Conservation (phyloP, 163 green algal genomes). For the Chlamydomonas reinhardtii region DNA sequence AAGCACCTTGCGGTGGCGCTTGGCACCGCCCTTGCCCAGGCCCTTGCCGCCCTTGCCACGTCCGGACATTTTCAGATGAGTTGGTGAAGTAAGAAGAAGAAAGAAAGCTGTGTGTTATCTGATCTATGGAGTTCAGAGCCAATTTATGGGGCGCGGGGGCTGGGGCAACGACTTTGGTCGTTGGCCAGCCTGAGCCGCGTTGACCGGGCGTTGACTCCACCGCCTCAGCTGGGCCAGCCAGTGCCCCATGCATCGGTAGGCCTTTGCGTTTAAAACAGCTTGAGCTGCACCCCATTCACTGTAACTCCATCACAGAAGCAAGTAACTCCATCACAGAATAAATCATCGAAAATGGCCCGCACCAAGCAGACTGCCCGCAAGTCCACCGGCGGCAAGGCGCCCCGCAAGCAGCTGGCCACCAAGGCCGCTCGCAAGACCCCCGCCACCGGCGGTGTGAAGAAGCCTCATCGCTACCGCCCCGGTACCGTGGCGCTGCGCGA, state of each 20-base stretch:
- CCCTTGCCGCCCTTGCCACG: constrained; percentile 93
- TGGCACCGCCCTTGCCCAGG: constrained; percentile 95
- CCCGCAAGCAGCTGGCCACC: constrained; percentile 92
- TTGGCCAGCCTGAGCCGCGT: too few relatives aligned
- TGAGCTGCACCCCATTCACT: too few relatives aligned
- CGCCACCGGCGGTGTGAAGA: constrained; percentile 84
- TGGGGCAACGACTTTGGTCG: too few relatives aligned
- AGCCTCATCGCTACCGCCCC: constrained; percentile 68
- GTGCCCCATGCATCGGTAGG: too few relatives aligned
- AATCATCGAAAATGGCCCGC: constrained; percentile 67
- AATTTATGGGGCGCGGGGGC: too few relatives aligned
- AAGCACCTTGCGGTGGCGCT: constrained; percentile 95
- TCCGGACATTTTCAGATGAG: constrained; percentile 61
- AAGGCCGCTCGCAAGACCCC: constrained; percentile 90
- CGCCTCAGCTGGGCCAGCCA: too few relatives aligned
- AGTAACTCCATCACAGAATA: too few relatives aligned
- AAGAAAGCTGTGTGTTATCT: too few relatives aligned
- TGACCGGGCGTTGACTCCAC: too few relatives aligned
- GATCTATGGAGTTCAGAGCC: too few relatives aligned
- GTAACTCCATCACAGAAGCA: too few relatives aligned
- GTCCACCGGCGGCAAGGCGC: constrained; percentile 90
- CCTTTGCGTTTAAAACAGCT: too few relatives aligned
- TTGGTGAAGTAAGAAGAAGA: neutral
- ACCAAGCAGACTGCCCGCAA: constrained; percentile 93
- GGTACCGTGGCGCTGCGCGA: constrained; percentile 90